Conservation (phyloP, 345 rosid species). For the Odontarrhena argentea region DNA sequence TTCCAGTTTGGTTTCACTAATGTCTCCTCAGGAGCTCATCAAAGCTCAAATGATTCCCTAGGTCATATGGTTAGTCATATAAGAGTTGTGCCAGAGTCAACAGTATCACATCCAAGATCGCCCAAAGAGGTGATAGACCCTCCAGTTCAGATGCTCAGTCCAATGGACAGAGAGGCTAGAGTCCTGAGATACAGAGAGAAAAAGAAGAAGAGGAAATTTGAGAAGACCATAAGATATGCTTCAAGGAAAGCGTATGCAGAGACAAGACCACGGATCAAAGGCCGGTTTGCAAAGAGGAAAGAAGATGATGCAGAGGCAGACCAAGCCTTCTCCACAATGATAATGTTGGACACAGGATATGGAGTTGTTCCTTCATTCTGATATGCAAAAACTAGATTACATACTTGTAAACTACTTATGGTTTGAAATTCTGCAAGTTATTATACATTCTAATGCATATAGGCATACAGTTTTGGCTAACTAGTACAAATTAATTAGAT, state of each 20-base stretch:
- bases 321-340: conserved; percentile 55
- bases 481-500: background rate
- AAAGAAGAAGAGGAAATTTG: conserved; percentile 85
- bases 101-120: conserved; percentile 51
- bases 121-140: conserved; percentile 60
- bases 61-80: conserved; percentile 36
- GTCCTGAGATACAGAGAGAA: conserved; percentile 93
- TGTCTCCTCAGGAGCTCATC: conserved; percentile 42
- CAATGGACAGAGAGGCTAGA: conserved; percentile 87
- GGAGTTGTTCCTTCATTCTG: conserved; percentile 78
- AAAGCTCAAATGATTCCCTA: conserved; percentile 72
- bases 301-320: conserved; percentile 66
- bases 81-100: conserved; percentile 69
- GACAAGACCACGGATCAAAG: conserved; percentile 88
- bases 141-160: conserved; percentile 62
- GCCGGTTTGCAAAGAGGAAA: conserved; percentile 86
- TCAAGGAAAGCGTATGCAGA: conserved; percentile 96
- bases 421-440: conserved; percentile 12
- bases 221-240: conserved; percentile 95
- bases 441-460: background rate
- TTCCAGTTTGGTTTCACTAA: conserved; percentile 55
- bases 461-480: conserved; percentile 31
- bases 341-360: conserved; percentile 58
- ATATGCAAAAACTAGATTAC: conserved; percentile 27
- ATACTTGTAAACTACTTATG: conserved; percentile 3